phyloP scores from a whole-genome alignment of 257 asterid species.

The Penstemon davidsonii region DNA sequence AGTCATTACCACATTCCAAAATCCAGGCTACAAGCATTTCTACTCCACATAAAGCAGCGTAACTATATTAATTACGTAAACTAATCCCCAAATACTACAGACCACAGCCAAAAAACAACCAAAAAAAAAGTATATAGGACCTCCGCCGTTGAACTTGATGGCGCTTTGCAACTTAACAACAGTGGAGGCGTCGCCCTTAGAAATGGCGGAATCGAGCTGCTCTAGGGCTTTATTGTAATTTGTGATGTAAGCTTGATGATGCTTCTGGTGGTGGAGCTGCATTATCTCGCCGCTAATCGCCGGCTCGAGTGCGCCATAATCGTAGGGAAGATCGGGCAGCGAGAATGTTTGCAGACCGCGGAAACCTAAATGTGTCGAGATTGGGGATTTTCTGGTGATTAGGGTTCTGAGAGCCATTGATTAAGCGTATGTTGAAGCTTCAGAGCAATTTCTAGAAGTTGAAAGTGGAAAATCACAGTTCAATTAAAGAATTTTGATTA shows the following conservation, averaged over 20 bases:
- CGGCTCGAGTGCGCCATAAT: constrained; percentile 84
- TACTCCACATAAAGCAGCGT: neutral
- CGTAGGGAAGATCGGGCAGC: constrained; percentile 89
- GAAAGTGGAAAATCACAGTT: too few relatives aligned
- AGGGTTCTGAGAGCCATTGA: constrained; percentile 72
- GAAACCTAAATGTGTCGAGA: constrained; percentile 38
- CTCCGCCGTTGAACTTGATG: constrained; percentile 96
- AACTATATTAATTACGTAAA: neutral
- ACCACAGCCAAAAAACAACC: neutral
- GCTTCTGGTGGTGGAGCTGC: constrained; percentile 97
- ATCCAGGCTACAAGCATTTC: neutral
- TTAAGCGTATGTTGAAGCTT: neutral
- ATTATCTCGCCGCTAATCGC: constrained; percentile 87
- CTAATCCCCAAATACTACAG: neutral
- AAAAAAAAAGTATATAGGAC: constrained; percentile 29
- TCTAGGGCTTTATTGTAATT: constrained; percentile 88
- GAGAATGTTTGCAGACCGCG: constrained; percentile 65
- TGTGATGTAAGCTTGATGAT: constrained; percentile 86
- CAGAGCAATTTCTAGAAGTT: too few relatives aligned
- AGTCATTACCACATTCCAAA: too few relatives aligned
- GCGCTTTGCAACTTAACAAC: constrained; percentile 84
- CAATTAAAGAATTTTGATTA: too few relatives aligned
- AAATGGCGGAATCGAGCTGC: constrained; percentile 70
- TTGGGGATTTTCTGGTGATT: constrained; percentile 39
- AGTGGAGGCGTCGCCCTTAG: constrained; percentile 66